A percentile compares a stretch with the other conserved stretches of the same genome.
Evolutionary conservation across 345 rosid genomes (phyloP).

Genomic region (Brassica cretica): DNA sequence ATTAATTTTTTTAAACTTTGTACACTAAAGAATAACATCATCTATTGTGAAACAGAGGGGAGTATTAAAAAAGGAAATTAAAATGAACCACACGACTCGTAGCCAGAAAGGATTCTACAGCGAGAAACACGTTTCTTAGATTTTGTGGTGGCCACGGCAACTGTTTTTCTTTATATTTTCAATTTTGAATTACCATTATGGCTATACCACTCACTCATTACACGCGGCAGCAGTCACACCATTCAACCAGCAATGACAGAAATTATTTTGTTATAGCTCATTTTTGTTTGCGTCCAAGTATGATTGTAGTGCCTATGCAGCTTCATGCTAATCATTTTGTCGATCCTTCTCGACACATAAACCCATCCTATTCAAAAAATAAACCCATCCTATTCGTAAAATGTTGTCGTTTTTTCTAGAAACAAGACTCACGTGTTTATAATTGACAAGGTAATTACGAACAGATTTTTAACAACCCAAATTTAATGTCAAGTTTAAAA

Average conservation of each 20-base stretch:
- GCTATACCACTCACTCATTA: not conserved
- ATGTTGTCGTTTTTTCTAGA: not conserved
- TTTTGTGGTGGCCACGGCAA: not conserved
- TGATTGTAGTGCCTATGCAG: no score
- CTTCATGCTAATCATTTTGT: not conserved
- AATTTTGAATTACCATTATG: not conserved
- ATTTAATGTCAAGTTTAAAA: no score
- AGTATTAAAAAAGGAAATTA: not conserved
- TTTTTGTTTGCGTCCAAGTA: no score
- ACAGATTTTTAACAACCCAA: not conserved
- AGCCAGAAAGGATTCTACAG: not conserved
- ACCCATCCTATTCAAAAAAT: not conserved
- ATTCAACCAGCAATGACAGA: not conserved
- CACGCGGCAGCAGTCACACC: not conserved
- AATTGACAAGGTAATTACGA: not conserved
- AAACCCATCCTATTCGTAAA: not conserved
- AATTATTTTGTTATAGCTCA: no score
- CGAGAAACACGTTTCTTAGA: constrained; percentile 5
- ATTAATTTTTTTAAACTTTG: no score
- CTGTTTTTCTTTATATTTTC: not conserved
- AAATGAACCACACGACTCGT: not conserved
- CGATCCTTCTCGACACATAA: not conserved
- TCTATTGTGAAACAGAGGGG: no score
- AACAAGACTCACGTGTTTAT: not conserved
- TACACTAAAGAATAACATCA: no score